Percentiles rank a stretch among this genome's conserved stretches.
Evolutionary conservation across 1,284 basidiomycete genomes (phyloP).

Genomic region (Somion occarium): DNA sequence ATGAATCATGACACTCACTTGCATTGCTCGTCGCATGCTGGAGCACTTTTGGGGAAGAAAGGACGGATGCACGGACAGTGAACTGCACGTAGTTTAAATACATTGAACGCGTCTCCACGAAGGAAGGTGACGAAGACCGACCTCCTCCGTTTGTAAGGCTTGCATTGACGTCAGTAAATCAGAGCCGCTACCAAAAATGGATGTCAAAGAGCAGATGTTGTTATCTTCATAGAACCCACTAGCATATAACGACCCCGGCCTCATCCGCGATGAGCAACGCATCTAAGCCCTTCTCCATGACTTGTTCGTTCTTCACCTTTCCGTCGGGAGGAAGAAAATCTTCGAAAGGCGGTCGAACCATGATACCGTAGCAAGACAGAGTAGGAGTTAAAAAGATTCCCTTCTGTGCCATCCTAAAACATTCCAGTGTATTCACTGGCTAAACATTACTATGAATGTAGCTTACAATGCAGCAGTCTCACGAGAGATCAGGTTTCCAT

Average conservation of each 20-base stretch:
- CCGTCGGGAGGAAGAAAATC: conserved; percentile 35
- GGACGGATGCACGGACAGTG: conserved; percentile 33
- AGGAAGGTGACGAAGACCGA: conserved; percentile 1
- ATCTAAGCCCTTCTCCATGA: conserved; percentile 35
- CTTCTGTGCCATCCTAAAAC: conserved; percentile 30
- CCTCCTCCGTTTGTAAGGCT: conserved; percentile 37
- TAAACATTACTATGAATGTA: neutral
- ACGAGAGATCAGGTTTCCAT: conserved; percentile 35
- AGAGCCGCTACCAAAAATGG: conserved; percentile 27
- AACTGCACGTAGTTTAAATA: conserved; percentile 29
- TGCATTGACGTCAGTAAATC: conserved; percentile 37
- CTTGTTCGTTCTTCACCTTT: conserved; percentile 37
- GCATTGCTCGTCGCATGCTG: conserved; percentile 42
- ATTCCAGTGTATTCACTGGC: neutral
- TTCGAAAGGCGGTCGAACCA: conserved; percentile 39
- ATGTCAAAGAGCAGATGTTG: neutral
- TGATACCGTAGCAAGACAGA: conserved; percentile 39
- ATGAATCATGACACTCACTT: conserved; percentile 19
- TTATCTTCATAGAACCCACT: conserved; percentile 18
- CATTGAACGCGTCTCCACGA: neutral
- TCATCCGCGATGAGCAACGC: conserved; percentile 33
- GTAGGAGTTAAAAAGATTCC: conserved; percentile 42
- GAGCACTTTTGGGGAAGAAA: conserved; percentile 33
- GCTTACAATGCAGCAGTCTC: conserved; percentile 25
- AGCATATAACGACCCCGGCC: conserved; percentile 34